Conservation (phyloP, 176 grass and related monocot species). For the maize (Zea mays) region Zm-B73-REFERENCE-NAM-5.0 NC_050103.1:172064001-172064500, state of each 20-base stretch:
- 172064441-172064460: constrained; percentile 20
- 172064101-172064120: constrained; percentile 15
- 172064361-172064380: not conserved
- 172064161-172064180: not conserved
- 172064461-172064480: not conserved
- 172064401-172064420: constrained; percentile 28
- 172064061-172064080: constrained; percentile 5
- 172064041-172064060: not conserved
- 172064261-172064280: constrained; percentile 31
- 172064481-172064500: not conserved
- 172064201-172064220: not conserved
- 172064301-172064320: constrained; percentile 14
- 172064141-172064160: not conserved
- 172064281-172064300: not conserved
- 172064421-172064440: not conserved
- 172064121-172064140: not conserved
- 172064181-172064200: not conserved
- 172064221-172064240: not conserved
- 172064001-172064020: not conserved
- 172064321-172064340: not conserved
- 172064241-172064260: constrained; percentile 13
- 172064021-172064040: not conserved
- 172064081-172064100: too few relatives aligned
- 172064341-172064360: not conserved
- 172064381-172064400: constrained; percentile 14